Evolutionary conservation across 768 basidiomycete species (phyloP).

Genomic region (Phlebiopsis gigantea): DNA sequence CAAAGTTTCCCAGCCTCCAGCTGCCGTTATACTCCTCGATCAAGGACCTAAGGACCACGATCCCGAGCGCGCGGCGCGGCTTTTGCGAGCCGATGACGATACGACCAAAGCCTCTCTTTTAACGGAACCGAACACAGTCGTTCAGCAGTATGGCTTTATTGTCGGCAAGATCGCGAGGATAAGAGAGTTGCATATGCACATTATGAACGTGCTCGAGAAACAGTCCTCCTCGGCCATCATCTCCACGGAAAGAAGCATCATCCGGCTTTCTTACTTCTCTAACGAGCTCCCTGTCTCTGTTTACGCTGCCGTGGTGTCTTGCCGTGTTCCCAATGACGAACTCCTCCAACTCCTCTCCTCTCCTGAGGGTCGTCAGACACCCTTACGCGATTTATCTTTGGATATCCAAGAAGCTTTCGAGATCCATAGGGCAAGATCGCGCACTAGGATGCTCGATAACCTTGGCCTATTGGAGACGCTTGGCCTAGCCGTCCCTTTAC

Average conservation of each 20-base stretch:
- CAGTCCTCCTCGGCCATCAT: conserved; percentile 39
- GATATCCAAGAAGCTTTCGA: conserved; percentile 47
- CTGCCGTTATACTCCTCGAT: conserved; percentile 8
- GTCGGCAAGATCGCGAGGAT: conserved; percentile 62
- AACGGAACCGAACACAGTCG: conserved; percentile 64
- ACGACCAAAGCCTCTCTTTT: conserved; percentile 53
- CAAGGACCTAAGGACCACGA: conserved; percentile 2
- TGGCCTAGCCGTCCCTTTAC: conserved; percentile 55
- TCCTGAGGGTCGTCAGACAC: conserved; percentile 41
- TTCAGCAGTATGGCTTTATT: conserved; percentile 72
- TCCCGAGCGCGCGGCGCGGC: conserved; percentile 29
- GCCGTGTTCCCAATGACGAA: conserved; percentile 50
- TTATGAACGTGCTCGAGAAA: conserved; percentile 43
- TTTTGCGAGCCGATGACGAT: conserved; percentile 51
- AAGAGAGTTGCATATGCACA: conserved; percentile 56
- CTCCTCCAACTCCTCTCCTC: conserved; percentile 47
- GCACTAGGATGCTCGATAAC: conserved; percentile 55
- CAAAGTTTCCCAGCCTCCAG: background rate
- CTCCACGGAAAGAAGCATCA: conserved; percentile 48
- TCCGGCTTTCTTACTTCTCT: conserved; percentile 56
- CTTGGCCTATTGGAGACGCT: conserved; percentile 55
- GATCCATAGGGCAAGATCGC: conserved; percentile 53
- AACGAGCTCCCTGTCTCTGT: conserved; percentile 60
- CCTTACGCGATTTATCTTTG: conserved; percentile 49
- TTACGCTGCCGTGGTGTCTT: conserved; percentile 60